Percentiles rank a stretch among this genome's conserved stretches.
Evolutionary conservation across 306 rosid genomes (phyloP).

Genomic region (Carpinus viminea): DNA sequence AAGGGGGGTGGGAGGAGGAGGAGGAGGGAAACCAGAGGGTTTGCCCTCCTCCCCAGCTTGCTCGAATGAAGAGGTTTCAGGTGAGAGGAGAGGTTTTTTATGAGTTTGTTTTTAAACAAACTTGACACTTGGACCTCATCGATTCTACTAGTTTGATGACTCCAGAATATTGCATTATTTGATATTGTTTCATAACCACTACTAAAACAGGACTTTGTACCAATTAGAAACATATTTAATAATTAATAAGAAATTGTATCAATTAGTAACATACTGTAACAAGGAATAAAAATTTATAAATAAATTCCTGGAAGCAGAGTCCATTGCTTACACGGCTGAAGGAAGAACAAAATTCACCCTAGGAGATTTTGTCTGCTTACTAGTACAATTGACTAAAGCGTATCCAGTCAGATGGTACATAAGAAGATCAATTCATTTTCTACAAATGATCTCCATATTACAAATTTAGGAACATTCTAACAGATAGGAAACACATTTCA

Average conservation of each 20-base stretch:
- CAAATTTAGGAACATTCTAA: slow-evolving; percentile 31
- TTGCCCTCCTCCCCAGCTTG: no score
- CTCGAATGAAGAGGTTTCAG: no score
- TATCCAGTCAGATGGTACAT: slow-evolving; percentile 27
- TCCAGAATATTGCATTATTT: background rate
- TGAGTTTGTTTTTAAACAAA: no score
- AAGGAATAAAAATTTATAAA: slow-evolving; percentile 2
- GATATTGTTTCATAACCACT: background rate
- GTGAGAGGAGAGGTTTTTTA: no score
- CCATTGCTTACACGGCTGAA: background rate
- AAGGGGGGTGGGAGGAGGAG: no score
- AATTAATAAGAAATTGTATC: background rate
- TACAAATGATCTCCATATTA: slow-evolving; percentile 29
- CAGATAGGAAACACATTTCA: slow-evolving; percentile 27
- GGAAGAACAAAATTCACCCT: slow-evolving; percentile 7
- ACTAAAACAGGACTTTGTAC: background rate
- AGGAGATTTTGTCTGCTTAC: slow-evolving; percentile 9
- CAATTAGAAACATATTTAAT: background rate
- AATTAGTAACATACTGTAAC: slow-evolving; percentile 1
- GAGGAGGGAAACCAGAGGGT: no score
- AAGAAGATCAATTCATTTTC: slow-evolving; percentile 32
- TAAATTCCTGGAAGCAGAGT: background rate
- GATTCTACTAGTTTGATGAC: background rate
- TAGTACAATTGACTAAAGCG: slow-evolving; percentile 9
- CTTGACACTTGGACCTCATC: no score